These are phyloP conservation scores for Talaromyces funiculosus DNA, from an alignment of 2,329 filamentous ascomycete genomes.

Conservation along the genomic window DNA sequence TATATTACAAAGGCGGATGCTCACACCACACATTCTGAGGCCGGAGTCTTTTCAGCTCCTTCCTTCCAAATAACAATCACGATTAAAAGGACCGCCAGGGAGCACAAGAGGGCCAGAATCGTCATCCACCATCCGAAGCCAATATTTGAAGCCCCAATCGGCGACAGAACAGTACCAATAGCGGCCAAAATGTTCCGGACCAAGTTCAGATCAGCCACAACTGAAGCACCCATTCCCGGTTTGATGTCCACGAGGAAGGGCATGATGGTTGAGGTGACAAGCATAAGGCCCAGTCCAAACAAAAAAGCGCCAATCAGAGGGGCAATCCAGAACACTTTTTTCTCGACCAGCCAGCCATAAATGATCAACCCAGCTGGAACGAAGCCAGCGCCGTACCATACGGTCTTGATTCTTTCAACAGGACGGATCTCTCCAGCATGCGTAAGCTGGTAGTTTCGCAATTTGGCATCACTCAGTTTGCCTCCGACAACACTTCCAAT, in stretches of 20 bases:
- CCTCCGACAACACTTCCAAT: slow-evolving; percentile 6
- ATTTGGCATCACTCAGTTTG: not conserved
- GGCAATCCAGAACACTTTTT: not conserved
- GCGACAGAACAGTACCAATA: slow-evolving; percentile 11
- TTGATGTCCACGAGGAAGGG: slow-evolving; percentile 14
- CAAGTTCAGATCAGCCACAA: slow-evolving; percentile 15
- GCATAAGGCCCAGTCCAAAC: slow-evolving; percentile 14
- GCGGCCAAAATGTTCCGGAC: slow-evolving; percentile 13
- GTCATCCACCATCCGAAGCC: slow-evolving; percentile 6
- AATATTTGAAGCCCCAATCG: not conserved
- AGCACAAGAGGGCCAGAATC: not conserved
- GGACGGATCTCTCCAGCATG: not conserved
- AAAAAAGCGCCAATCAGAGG: slow-evolving; percentile 5
- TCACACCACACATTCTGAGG: not conserved
- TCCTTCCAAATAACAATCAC: slow-evolving; percentile 5
- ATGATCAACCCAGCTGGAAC: not conserved
- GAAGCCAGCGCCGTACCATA: slow-evolving; percentile 6
- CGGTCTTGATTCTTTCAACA: not conserved
- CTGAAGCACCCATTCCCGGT: slow-evolving; percentile 13
- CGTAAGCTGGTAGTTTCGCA: slow-evolving; percentile 4
- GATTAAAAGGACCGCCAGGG: not conserved
- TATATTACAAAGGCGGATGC: not conserved
- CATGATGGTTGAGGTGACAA: slow-evolving; percentile 15
- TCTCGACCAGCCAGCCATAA: slow-evolving; percentile 6
- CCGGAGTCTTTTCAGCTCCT: not conserved